phyloP scores from a whole-genome alignment of 257 asterid genomes.

The Haberlea rhodopensis region DNA sequence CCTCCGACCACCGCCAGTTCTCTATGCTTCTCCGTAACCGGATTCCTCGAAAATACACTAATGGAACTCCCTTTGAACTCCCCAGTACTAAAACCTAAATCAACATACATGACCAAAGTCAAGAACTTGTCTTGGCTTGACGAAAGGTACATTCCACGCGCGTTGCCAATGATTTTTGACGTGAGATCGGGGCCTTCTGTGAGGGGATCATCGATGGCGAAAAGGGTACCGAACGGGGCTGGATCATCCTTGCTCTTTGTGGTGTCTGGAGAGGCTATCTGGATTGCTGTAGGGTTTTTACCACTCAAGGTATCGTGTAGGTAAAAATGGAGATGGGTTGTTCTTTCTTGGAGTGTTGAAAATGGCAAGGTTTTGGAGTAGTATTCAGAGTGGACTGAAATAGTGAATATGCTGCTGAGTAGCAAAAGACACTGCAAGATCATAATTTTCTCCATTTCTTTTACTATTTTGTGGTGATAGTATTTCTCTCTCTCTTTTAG shows the following conservation, averaged over 20 bases:
- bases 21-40: slow-evolving; percentile 12
- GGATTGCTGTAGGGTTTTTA: slow-evolving; percentile 15
- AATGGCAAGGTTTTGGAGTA: slow-evolving; percentile 2
- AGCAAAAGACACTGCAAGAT: not conserved
- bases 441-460: slow-evolving; percentile 5
- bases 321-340: slow-evolving; percentile 10
- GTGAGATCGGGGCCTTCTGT: slow-evolving; percentile 9
- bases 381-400: not conserved
- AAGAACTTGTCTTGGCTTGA: slow-evolving; percentile 11
- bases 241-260: not conserved
- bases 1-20: slow-evolving; percentile 19
- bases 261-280: slow-evolving; percentile 3
- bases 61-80: slow-evolving; percentile 17
- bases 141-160: slow-evolving; percentile 13
- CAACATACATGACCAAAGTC: slow-evolving; percentile 18
- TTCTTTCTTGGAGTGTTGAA: not conserved
- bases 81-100: slow-evolving; percentile 6
- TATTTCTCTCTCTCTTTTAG: too few relatives aligned
- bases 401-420: not conserved
- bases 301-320: slow-evolving; percentile 14
- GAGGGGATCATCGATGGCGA: slow-evolving; percentile 18
- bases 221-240: not conserved
- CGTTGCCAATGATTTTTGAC: slow-evolving; percentile 13
- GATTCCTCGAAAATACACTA: slow-evolving; percentile 20
- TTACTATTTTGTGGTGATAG: too few relatives aligned